Evolutionary conservation across 805 yeast genomes (phyloP), one percentile per base, ranked within the genome.

Genomic region (Pachysolen tannophilus): DNA sequence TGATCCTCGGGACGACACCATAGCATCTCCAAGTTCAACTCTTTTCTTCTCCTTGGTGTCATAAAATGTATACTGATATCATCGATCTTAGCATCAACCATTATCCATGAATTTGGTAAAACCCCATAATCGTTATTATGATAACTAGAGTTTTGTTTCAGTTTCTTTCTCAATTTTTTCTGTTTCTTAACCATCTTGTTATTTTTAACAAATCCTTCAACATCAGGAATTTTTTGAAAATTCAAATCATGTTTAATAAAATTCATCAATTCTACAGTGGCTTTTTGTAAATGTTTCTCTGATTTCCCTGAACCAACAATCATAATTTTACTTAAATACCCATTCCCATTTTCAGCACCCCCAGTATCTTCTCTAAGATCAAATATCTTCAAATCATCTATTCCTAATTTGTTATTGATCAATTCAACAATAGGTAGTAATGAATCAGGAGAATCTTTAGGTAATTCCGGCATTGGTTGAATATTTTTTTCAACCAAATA

Each of bases 251-350:
- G 69, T 50, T 88, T 88, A 28, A 86, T 50, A 50, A 64, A 65
- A 19, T 64, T 63, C 33, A 72, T 62, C 26, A 87, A 57, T 43
- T 75, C 78, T 11, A 60, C 59, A 2, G 82, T 74, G 2, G 94
- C 86, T 42, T 77, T 79, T 43, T 70, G 76, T 16, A 86, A 58
- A 58, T 88, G 97, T 42, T 72, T 78, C 26, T 75, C 72, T 20
- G 88, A 75, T 52, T 78, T 81, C 4, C 94, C 95, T 0, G 92
- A 73, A 14, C 79, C 72, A 1, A 90, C 59, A 5, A 90, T 58
- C 67, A 78, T 69, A 38, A 71, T 66, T 37, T 68, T 63, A 8
- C 69, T 60, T 16, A 47, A 37, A 24, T 62, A 57, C 7, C 67
- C 61, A 17, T 61, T 64, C 13, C 61, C 48, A 42, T 45, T 60